These are phyloP conservation scores for Rhodotorula graminis DNA, from an alignment of 768 basidiomycete species.

Conservation along the genomic window DNA sequence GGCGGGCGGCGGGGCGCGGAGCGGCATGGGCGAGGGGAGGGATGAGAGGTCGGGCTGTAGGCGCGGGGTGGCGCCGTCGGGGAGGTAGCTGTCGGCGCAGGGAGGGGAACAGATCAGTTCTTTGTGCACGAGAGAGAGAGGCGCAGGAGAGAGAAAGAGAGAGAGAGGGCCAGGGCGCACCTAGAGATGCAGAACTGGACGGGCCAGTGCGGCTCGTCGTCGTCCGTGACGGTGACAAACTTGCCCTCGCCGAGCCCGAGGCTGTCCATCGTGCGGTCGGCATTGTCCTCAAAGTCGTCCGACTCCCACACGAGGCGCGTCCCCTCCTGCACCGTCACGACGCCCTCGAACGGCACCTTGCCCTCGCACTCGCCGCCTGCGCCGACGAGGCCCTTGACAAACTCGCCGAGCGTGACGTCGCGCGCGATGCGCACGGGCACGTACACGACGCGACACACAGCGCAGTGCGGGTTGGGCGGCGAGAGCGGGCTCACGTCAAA, in stretches of 20 bases:
- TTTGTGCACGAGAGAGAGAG: no score
- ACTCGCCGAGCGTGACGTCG: constrained; percentile 60
- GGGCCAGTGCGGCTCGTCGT: constrained; percentile 60
- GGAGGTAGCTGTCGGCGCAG: constrained; percentile 6
- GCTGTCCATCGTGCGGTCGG: constrained; percentile 71
- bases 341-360: constrained; percentile 48
- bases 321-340: constrained; percentile 76
- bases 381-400: constrained; percentile 63
- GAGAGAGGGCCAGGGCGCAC: neutral
- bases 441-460: constrained; percentile 82
- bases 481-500: constrained; percentile 65
- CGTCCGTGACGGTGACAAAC: constrained; percentile 83
- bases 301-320: constrained; percentile 82
- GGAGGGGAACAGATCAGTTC: neutral
- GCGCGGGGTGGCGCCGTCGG: neutral
- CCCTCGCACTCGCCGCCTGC: constrained; percentile 49
- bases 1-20: constrained; percentile 6
- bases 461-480: constrained; percentile 70
- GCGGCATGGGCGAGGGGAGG: constrained; percentile 25
- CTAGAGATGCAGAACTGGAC: constrained; percentile 32
- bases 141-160: neutral
- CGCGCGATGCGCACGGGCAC: constrained; percentile 60
- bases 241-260: constrained; percentile 74
- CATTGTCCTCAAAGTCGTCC: constrained; percentile 91
- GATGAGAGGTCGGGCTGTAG: constrained; percentile 9